Base-by-base conservation (phyloP, 2,329 filamentous ascomycete species). In the Pseudohalonectria lignicola region DNA sequence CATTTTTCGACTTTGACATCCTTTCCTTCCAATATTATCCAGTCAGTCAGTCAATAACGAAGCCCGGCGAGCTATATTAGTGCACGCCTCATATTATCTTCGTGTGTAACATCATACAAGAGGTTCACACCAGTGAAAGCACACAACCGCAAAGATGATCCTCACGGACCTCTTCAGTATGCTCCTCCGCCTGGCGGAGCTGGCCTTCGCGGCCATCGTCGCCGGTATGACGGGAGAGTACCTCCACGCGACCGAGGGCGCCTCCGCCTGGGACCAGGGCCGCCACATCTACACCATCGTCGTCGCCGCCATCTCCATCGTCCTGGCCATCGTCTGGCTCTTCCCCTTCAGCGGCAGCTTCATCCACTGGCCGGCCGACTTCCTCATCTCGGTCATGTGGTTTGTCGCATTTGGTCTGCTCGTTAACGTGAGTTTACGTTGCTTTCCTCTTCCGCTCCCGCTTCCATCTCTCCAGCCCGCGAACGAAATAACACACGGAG, bases 261-360 rank as follows among this genome's bases (percentile, higher is more conserved):
- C 64, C 26, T 64, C 67, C 38, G 57, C 64, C 42, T 78, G 73
- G 67, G 61, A 66, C 15, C 61, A 72, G 29, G 76, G 69, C 26
- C 77, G 82, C 40, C 78, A 80, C 62, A 85, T 88, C 60, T 88
- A 86, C 64, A 74, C 81, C 33, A 74, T 82, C 51, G 74, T 85
- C 15, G 69, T 87, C 29, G 79, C 84, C 3, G 78, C 68, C 16
- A 51, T 88, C 15, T 75, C 78, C 11, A 75, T 87, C 39, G 55
- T 88, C 30, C 63, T 85, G n/a, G 66, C 74, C 5, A 59, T 88
- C 19, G 55, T 88, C 44, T 85, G 82, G 74, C 66, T 87, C 20
- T 66, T 88, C 30, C 84, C 84, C 2, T 83, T 84, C 52, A 71
- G 74, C 2, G 63, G 64, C 36, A 70, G 67, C 34, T 85, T 87